phyloP scores from a whole-genome alignment of 2,329 filamentous ascomycete genomes.

The Diaporthe citri region DNA sequence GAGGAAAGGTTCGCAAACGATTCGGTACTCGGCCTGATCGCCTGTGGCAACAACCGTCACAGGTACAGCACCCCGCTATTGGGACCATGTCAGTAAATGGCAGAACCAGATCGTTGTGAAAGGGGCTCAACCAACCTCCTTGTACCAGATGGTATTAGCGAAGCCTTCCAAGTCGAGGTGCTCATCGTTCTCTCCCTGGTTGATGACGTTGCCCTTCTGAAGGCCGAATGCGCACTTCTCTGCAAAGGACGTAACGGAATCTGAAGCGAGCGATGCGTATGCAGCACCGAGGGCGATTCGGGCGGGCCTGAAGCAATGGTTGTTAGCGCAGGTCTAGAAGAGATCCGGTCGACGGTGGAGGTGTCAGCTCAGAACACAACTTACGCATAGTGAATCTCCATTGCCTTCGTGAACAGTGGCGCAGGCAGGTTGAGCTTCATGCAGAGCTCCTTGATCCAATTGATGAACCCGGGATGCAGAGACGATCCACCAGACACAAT shows the following conservation, averaged over 20 bases:
- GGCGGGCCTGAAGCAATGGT: neutral
- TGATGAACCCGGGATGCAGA: neutral
- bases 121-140: neutral
- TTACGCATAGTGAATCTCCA: neutral
- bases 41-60: neutral
- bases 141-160: neutral
- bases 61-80: neutral
- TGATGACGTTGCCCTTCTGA: neutral
- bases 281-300: neutral
- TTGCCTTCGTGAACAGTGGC: neutral
- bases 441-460: neutral
- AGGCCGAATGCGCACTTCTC: conserved; percentile 1
- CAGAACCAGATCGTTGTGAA: neutral
- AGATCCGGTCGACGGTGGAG: too few relatives aligned
- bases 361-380: neutral
- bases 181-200: neutral
- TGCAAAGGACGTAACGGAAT: neutral
- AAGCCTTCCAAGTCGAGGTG: neutral
- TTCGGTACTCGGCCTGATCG: neutral
- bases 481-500: neutral
- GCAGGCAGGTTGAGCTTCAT: neutral
- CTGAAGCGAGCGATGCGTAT: neutral
- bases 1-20: neutral
- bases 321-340: neutral
- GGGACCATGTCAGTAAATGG: neutral